A percentile compares a stretch with the other conserved stretches of the same genome.
Evolutionary conservation across 106 monocot genomes (phyloP).

Genomic region (Acorus calamus): DNA sequence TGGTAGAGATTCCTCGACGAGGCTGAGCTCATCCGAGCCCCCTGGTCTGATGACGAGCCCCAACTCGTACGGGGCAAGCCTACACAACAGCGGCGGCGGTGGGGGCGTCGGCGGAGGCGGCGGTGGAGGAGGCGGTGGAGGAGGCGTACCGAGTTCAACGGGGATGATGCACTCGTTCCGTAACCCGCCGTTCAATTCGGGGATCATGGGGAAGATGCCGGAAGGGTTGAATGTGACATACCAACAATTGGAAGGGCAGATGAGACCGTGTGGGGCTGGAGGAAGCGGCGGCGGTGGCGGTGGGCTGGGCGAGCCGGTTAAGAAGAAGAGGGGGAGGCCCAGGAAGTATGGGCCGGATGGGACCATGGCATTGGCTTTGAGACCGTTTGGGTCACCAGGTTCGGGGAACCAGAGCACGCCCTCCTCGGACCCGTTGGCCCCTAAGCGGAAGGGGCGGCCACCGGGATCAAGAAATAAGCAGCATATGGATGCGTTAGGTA

Average conservation of each 20-base stretch:
- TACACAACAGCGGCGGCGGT: conserved; percentile 12
- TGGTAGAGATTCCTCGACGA: conserved; percentile 11
- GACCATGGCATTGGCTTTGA: conserved; percentile 3
- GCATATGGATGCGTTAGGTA: conserved; percentile 29
- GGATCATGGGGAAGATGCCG: too few relatives aligned
- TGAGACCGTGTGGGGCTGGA: too few relatives aligned
- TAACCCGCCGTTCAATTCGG: too few relatives aligned
- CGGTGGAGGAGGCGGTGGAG: too few relatives aligned
- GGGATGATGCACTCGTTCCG: conserved; percentile 25
- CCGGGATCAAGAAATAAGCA: conserved; percentile 31
- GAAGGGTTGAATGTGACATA: too few relatives aligned
- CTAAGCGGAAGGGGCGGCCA: conserved; percentile 25
- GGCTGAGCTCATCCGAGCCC: conserved; percentile 21
- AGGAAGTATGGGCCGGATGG: conserved; percentile 26
- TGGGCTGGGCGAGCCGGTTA: conserved; percentile 30
- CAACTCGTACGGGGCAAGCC: conserved; percentile 8
- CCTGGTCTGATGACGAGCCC: conserved; percentile 21
- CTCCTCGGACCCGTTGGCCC: conserved; percentile 11
- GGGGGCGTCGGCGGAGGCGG: conserved; percentile 3
- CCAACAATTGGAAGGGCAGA: too few relatives aligned
- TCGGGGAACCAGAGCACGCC: conserved; percentile 19
- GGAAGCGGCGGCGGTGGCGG: neutral
- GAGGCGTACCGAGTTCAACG: conserved; percentile 8
- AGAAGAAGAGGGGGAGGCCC: conserved; percentile 60
- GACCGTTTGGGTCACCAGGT: conserved; percentile 11